These are phyloP conservation scores for Acarospora socialis DNA, from an alignment of 2,329 filamentous ascomycete genomes.

Conservation along the genomic window DNA sequence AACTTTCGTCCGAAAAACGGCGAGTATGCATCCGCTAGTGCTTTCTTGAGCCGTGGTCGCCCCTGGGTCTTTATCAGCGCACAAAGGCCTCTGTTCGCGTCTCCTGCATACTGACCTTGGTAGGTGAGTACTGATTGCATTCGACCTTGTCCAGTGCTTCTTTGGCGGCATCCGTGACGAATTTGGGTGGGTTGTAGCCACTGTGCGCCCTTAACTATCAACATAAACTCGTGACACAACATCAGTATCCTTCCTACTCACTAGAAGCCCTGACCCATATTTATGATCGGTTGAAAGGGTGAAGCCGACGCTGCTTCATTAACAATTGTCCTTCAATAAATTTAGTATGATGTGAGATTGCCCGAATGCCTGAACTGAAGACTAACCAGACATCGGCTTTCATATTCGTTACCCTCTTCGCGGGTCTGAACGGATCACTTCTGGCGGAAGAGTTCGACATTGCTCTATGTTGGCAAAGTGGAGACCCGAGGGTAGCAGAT, in stretches of 20 bases:
- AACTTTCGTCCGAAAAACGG: slow-evolving; percentile 71
- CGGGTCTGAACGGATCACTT: slow-evolving; percentile 26
- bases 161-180: slow-evolving; percentile 85
- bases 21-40: slow-evolving; percentile 82
- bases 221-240: slow-evolving; percentile 2
- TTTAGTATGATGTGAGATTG: slow-evolving; percentile 3
- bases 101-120: slow-evolving; percentile 42
- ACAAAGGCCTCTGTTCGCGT: slow-evolving; percentile 4
- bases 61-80: slow-evolving; percentile 35
- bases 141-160: slow-evolving; percentile 78
- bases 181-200: slow-evolving; percentile 86
- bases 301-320: slow-evolving; percentile 53
- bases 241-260: slow-evolving; percentile 20
- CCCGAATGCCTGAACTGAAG: slow-evolving; percentile 2
- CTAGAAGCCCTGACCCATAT: slow-evolving; percentile 53
- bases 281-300: slow-evolving; percentile 50
- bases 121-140: slow-evolving; percentile 97
- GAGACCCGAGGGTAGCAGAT: too few relatives aligned
- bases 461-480: too few relatives aligned
- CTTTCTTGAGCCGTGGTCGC: slow-evolving; percentile 78
- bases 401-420: slow-evolving; percentile 34
- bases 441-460: neutral
- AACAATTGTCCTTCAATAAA: slow-evolving; percentile 45
- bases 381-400: slow-evolving; percentile 36
- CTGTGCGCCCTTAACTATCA: slow-evolving; percentile 16